Evolutionary conservation across 106 monocot genomes (phyloP).

Genomic region (Vanilla planifolia): DNA sequence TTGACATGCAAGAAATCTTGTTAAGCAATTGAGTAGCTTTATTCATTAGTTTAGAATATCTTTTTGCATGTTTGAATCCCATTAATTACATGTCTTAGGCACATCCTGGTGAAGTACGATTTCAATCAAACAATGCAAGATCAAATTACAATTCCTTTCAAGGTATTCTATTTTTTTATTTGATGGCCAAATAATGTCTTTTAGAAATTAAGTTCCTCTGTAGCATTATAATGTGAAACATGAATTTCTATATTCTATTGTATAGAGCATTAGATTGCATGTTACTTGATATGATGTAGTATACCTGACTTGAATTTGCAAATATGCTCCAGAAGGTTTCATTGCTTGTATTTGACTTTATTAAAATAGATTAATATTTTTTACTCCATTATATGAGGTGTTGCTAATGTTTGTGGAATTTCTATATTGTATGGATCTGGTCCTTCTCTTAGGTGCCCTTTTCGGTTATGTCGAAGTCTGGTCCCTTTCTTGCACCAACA

Average conservation of each 20-base stretch:
- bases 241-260: not conserved
- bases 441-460: no score
- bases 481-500: no score
- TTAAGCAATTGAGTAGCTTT: not conserved
- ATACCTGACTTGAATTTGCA: no score
- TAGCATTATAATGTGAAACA: not conserved
- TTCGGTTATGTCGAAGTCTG: no score
- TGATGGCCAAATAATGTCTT: not conserved
- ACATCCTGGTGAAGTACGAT: conserved; percentile 37
- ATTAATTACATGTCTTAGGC: conserved; percentile 27
- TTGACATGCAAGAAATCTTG: conserved; percentile 1
- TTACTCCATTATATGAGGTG: no score
- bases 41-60: conserved; percentile 4
- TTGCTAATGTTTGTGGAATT: no score
- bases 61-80: not conserved
- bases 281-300: no score
- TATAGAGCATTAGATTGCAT: not conserved
- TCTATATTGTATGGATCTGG: no score
- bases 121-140: conserved; percentile 28
- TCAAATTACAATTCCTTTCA: conserved; percentile 34
- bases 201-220: not conserved
- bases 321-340: no score
- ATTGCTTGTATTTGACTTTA: no score
- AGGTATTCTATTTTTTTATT: conserved; percentile 37
- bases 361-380: no score